A percentile compares a stretch with the other conserved stretches of the same genome.
Evolutionary conservation across 208 protist species (phyloP).

Genomic region (Plasmodiophora brassicae): DNA sequence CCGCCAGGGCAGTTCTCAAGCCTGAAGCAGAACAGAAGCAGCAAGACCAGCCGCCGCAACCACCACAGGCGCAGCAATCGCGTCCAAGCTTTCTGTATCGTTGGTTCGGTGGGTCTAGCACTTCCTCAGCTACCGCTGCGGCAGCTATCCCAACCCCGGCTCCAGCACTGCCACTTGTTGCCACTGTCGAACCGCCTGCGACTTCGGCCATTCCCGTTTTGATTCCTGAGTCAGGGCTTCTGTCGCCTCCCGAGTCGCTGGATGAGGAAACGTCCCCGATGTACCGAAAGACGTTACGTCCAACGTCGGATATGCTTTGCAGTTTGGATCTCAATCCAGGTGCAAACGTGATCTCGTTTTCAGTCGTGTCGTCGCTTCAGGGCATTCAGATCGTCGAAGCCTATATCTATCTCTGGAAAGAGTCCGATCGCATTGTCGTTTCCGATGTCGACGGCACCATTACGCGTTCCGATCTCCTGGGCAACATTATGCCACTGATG

Average conservation of each 20-base stretch:
- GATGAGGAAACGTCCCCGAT: too few species aligned
- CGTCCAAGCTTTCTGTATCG: not conserved
- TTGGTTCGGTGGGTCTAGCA: not conserved
- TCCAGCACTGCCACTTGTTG: too few species aligned
- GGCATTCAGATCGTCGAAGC: constrained; percentile 58
- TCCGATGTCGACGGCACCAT: constrained; percentile 97
- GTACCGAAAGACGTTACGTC: constrained; percentile 5
- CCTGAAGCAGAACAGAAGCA: too few species aligned
- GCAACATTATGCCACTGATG: constrained; percentile 40
- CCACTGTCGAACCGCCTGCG: not conserved
- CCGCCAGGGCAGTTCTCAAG: too few species aligned
- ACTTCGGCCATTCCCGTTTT: not conserved
- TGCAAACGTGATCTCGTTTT: constrained; percentile 29
- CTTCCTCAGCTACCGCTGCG: not conserved
- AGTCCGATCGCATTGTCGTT: constrained; percentile 82
- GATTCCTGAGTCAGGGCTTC: too few species aligned
- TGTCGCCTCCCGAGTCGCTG: too few species aligned
- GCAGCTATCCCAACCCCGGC: too few species aligned
- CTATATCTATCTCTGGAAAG: constrained; percentile 84
- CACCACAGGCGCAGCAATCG: not conserved
- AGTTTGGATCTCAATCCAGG: not conserved
- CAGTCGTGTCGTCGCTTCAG: constrained; percentile 34
- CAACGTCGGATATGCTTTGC: constrained; percentile 25
- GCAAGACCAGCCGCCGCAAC: too few species aligned
- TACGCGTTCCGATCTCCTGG: constrained; percentile 70